These are phyloP conservation scores for Ambrosia artemisiifolia DNA, from an alignment of 129 eudicot species.

Conservation along the genomic window DNA sequence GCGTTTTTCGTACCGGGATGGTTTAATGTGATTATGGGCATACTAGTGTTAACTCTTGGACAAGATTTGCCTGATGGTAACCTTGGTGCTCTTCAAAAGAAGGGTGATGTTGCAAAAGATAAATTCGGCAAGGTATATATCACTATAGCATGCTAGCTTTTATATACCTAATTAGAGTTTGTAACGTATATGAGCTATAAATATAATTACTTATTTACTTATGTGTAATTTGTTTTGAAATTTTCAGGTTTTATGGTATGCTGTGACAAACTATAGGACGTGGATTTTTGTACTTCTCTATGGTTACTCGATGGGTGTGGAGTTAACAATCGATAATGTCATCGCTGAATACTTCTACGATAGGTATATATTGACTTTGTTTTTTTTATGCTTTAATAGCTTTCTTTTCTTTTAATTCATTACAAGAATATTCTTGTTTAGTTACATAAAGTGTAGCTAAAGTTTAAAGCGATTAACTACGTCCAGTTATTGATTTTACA, in stretches of 20 bases:
- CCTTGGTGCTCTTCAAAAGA: slow-evolving; percentile 46
- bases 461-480: too few relatives aligned
- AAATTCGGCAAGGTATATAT: slow-evolving; percentile 46
- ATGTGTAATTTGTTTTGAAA: not conserved
- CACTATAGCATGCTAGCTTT: not conserved
- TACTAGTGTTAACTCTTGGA: slow-evolving; percentile 42
- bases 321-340: slow-evolving; percentile 43
- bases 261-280: slow-evolving; percentile 47
- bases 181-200: too few relatives aligned
- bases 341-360: slow-evolving; percentile 54
- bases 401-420: too few relatives aligned
- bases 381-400: not conserved
- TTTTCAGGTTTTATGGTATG: slow-evolving; percentile 45
- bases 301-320: slow-evolving; percentile 51
- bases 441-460: too few relatives aligned
- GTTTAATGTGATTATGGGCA: slow-evolving; percentile 46
- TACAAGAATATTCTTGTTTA: too few relatives aligned
- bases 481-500: too few relatives aligned
- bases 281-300: slow-evolving; percentile 54
- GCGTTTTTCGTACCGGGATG: slow-evolving; percentile 53
- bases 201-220: too few relatives aligned
- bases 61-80: slow-evolving; percentile 62
- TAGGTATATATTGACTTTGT: slow-evolving; percentile 20
- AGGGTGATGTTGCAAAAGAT: slow-evolving; percentile 52
- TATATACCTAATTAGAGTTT: not conserved